A percentile compares a stretch with the other conserved stretches of the same genome.
phyloP scores from a whole-genome alignment of 257 asterid species.

The Fraxinus cuspidata region DNA sequence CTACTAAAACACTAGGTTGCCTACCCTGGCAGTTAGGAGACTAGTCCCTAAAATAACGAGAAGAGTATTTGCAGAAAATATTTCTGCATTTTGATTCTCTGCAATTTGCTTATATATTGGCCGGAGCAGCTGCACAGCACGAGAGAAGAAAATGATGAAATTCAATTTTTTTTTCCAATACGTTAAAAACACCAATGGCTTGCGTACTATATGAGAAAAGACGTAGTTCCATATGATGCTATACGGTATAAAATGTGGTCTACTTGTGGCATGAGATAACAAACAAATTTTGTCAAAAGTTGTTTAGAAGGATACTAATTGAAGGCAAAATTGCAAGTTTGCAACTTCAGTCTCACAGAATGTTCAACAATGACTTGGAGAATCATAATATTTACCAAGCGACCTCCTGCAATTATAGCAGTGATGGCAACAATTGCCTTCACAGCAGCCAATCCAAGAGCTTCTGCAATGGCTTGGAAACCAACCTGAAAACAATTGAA shows the following conservation, averaged over 20 bases:
- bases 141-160: slow-evolving; percentile 18
- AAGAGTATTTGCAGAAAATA: slow-evolving; percentile 97
- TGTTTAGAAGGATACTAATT: slow-evolving; percentile 14
- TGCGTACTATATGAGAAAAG: not conserved
- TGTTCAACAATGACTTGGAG: slow-evolving; percentile 26
- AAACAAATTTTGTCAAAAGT: not conserved
- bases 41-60: slow-evolving; percentile 96
- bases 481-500: slow-evolving; percentile 65
- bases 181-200: not conserved
- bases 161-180: not conserved
- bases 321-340: slow-evolving; percentile 17
- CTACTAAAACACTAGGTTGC: slow-evolving; percentile 27
- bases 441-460: slow-evolving; percentile 99
- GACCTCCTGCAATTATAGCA: slow-evolving; percentile 98
- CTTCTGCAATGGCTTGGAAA: slow-evolving; percentile 96
- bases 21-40: slow-evolving; percentile 97
- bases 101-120: slow-evolving; percentile 97
- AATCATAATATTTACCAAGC: slow-evolving; percentile 54
- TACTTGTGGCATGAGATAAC: not conserved
- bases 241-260: not conserved
- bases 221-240: not conserved
- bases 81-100: slow-evolving; percentile 97
- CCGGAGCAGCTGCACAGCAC: slow-evolving; percentile 72
- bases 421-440: slow-evolving; percentile 96
- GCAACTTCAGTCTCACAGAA: slow-evolving; percentile 24